Percentiles rank a stretch among this genome's conserved stretches.
phyloP scores from a whole-genome alignment of 306 rosid genomes.

The Medicago lupulina region DNA sequence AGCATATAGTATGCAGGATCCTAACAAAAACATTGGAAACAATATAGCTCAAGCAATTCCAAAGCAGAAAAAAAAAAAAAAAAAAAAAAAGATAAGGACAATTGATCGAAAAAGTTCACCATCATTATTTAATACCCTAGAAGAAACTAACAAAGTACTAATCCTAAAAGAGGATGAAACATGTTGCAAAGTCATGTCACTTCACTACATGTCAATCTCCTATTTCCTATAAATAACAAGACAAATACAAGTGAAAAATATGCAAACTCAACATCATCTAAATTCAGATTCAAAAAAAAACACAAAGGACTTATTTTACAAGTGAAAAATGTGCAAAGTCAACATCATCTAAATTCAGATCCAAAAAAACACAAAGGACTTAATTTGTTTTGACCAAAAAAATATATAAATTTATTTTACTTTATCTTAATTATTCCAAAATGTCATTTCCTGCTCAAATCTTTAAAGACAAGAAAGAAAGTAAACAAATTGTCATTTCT shows the following conservation, averaged over 20 bases:
- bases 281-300: too few species aligned
- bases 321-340: conserved; percentile 4
- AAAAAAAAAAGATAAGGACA: background rate
- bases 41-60: conserved; percentile 22
- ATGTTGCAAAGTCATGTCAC: background rate
- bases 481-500: background rate
- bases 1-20: conserved; percentile 90
- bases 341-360: background rate
- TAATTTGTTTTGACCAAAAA: conserved; percentile 1
- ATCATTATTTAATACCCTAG: background rate
- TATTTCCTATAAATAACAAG: conserved; percentile 2
- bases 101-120: conserved; percentile 2
- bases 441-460: background rate
- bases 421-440: background rate
- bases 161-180: conserved; percentile 1
- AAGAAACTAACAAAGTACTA: too few species aligned
- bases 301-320: background rate
- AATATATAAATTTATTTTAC: background rate
- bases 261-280: conserved; percentile 6
- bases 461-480: background rate
- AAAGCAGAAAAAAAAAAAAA: conserved; percentile 8
- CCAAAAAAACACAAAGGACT: background rate
- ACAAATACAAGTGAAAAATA: conserved; percentile 1
- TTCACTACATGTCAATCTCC: conserved; percentile 12
- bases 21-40: conserved; percentile 46